These are phyloP conservation scores for Anethum foeniculum DNA, from an alignment of 140 eudicot genomes.

Conservation along the genomic window DNA sequence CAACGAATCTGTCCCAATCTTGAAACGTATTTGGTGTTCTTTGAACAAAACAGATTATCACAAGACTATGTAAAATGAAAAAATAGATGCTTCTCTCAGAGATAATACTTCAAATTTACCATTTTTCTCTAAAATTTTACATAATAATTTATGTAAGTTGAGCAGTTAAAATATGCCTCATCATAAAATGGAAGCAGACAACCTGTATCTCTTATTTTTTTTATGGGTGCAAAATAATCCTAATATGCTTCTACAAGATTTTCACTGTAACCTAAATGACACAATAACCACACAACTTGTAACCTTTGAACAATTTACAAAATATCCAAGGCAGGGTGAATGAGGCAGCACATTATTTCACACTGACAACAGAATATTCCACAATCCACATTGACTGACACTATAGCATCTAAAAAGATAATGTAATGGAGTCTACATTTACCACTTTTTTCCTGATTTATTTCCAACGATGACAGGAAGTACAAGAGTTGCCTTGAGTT, in stretches of 20 bases:
- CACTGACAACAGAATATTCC: background rate
- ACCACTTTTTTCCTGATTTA: constrained; percentile 52
- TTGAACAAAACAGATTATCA: background rate
- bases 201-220: background rate
- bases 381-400: background rate
- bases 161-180: background rate
- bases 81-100: background rate
- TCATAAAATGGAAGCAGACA: background rate
- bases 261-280: background rate
- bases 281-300: background rate
- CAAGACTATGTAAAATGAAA: background rate
- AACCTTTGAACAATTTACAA: background rate
- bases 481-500: constrained; percentile 70
- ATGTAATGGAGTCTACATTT: background rate
- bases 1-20: background rate
- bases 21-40: background rate
- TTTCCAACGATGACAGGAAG: constrained; percentile 63
- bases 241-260: background rate
- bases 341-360: background rate
- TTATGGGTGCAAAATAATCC: background rate
- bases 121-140: background rate
- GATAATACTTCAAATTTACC: background rate
- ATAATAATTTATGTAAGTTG: background rate
- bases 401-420: background rate
- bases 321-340: background rate